Base-by-base conservation (phyloP, 345 rosid species). In the Syzygium aromaticum region DNA sequence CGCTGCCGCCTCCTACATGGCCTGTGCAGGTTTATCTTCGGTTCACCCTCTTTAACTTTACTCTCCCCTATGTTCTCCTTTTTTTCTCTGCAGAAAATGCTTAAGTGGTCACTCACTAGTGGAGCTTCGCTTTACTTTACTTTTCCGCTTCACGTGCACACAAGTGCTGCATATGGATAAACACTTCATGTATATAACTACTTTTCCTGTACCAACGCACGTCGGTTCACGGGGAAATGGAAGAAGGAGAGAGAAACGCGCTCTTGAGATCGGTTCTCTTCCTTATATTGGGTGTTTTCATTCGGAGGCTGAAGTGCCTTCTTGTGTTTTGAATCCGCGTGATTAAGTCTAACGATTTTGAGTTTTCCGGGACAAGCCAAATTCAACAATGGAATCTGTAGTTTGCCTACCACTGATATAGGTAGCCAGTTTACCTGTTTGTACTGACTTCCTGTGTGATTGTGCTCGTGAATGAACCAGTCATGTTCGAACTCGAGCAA, bases 1-100 rank as follows among this genome's bases (percentile, higher is more conserved):
- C 85, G 99, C 99, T 63, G 98, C 99, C 85, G 46, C 94, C 86
- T 93, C 96, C 77, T 98, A 98, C 95, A 96, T 98, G 99, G 84
- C 97, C 46, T 98, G 97, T 84, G 98, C 99, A 40, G 99, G 99
- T 98, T 84, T 63, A 43, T 21, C 28, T 54, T 77, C 33, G 46
- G 11, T 40, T 28, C 21, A 11, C 54, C 38, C 28, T 25, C 84
- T 85, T 27, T 7, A n/a, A 17, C 77, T 16, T n/a, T 82, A 40
- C 52, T 33, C 43, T 33, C 80, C 49, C 22, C 38, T 5, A 73
- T 49, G 23, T 38, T 53, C 52, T 23, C n/a, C 82, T 4, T 38
- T 28, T 28, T n/a, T 49, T 10, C 28, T 86, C 27, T 38, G 23
- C 51, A 52, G 1, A 43, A n/a, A 52, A 73, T 73, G 49, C 82